Evolutionary conservation across 202 grass and related monocot species (phyloP), one percentile per base, ranked within the genome.

Genomic region (Zizania palustris): DNA sequence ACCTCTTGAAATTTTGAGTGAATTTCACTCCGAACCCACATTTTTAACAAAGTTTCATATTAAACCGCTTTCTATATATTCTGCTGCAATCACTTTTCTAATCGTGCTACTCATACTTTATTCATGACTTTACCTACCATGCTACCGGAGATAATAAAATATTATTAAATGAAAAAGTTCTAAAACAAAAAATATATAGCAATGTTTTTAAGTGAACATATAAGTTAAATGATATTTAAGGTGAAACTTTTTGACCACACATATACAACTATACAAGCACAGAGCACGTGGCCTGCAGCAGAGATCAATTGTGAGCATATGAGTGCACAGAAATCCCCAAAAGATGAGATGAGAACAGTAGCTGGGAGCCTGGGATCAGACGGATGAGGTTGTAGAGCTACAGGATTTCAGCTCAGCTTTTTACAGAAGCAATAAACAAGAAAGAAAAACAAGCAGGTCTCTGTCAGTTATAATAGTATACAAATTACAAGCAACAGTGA

Each of bases 401-500:
- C 64, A 71, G 80, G 67, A 7, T 7, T 35, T 4, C 38, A 22
- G n/a, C 51, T 39, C 66, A 56, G 73, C 55, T 42, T 83, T 19
- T 88, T 46, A 64, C 63, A 65, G 57, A 35, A 37, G 69, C 56
- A 74, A 74, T 70, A 75, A 83, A 49, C 63, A 67, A 49, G 38
- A 21, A 1, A 20, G 51, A 46, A 45, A 33, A 63, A 38, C 33
- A 28, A 64, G 57, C 39, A 57, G 34, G 48, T 7, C 48, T 55
- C 37, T 64, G 63, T 3, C 15, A 3, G 18, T 28, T 28, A 28
- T 28, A 2, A 28, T 34, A 59, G 54, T 77, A 78, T 63, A 83
- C 54, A 83, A 61, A 75, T 70, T 63, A 45, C 51, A 39, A 63
- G 0, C 4, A 80, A 84, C 81, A 84, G 76, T 80, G 64, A 13